phyloP scores from a whole-genome alignment of 208 protist genomes.

The Spongospora subterranea region DNA sequence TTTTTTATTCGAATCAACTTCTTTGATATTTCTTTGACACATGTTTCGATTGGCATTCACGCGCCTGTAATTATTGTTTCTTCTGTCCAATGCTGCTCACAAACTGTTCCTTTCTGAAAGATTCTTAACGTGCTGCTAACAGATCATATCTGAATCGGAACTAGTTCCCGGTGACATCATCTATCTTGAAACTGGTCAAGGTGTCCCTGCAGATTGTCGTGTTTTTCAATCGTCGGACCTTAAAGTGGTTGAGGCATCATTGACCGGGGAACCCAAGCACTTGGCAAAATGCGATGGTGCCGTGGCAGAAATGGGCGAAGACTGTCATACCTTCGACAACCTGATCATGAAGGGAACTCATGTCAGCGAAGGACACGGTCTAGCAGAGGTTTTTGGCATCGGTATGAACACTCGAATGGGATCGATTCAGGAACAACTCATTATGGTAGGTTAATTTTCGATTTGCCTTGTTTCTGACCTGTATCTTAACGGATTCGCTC shows the following conservation, averaged over 20 bases:
- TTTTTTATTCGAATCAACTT: not conserved
- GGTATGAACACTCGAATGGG: not conserved
- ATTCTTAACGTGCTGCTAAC: not conserved
- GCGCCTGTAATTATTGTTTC: no score
- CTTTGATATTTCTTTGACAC: not conserved
- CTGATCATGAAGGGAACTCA: not conserved
- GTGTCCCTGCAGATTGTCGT: constrained; percentile 91
- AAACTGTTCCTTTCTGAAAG: no score
- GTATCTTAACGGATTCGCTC: not conserved
- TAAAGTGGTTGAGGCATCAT: constrained; percentile 77
- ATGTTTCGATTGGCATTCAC: no score
- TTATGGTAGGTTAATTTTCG: not conserved
- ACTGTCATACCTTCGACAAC: not conserved
- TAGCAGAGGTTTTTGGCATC: not conserved
- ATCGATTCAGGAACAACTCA: not conserved
- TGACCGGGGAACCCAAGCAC: constrained; percentile 77
- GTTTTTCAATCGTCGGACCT: constrained; percentile 78
- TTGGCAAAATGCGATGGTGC: constrained; percentile 65
- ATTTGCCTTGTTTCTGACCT: not conserved
- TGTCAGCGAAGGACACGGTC: not conserved
- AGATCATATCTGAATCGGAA: constrained; percentile 65
- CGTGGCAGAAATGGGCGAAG: not conserved
- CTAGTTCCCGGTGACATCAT: constrained; percentile 94
- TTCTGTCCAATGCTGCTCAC: no score
- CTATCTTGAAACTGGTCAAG: constrained; percentile 85